Base-by-base conservation (phyloP, 352 stramenopile species). In the Plasmopara halstedii region DNA sequence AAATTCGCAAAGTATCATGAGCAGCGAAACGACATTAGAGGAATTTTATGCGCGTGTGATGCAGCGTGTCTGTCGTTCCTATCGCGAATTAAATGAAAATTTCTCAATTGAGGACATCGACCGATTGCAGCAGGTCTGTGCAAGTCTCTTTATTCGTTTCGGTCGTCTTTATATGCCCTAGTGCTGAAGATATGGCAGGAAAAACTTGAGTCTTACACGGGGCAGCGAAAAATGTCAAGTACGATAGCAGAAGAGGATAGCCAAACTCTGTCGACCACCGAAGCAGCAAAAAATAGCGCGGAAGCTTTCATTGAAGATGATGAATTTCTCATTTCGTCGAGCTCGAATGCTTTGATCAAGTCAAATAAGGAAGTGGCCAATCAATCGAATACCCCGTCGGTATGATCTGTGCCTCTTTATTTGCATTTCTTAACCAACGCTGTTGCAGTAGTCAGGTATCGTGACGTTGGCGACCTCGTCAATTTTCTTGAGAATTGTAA, bases 11-110 rank as follows among this genome's bases (percentile, higher is more conserved):
- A n/a, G n/a, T 18, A 48, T 42, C 41, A 10, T 36, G 29, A 31
- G 10, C 29, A 43, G 14, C 15, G 43, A 62, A 14, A 62, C 60
- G 39, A 56, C 38, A 13, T 23, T 84, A 6, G 58, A 64, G 23
- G 69, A 58, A 19, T 78, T 86, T 44, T 86, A 86, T 46, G 42
- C 62, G 42, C 71, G 71, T 31, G 65, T 84, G 13, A 77, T 86
- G 34, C 49, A 53, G n/a, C 71, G 74, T 34, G 71, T 84, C 34
- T 84, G 71, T 39, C 42, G 48, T 34, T 53, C 54, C 6, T 81
- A 81, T 33, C 46, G 37, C n/a, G 36, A 73, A 42, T 18, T 64
- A 19, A 58, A 53, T n/a, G 46, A 65, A 32, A 23, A 29, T 0
- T 10, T 35, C 15, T 48, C 59, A 6, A 38, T 47, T 9, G 42